Percentiles rank a stretch among this genome's conserved stretches.
These are phyloP conservation scores for Syzygium malaccense DNA, from an alignment of 441 rosid species.

Conservation along the genomic window DNA sequence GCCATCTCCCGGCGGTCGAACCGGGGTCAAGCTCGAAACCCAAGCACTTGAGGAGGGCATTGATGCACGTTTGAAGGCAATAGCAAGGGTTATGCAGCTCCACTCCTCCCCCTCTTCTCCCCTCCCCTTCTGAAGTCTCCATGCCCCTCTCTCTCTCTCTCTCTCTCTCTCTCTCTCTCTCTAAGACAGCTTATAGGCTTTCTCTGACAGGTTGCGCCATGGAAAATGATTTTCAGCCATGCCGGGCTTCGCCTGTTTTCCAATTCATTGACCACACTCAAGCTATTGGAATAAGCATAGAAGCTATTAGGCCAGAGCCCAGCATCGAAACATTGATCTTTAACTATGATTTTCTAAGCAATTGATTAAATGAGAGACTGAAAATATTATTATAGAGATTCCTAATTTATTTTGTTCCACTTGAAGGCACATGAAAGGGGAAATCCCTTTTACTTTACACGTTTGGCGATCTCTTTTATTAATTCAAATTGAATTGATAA, in stretches of 20 bases:
- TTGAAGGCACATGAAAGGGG: neutral
- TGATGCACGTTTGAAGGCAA: neutral
- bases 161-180: neutral
- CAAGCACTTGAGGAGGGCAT: neutral
- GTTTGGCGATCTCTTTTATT: neutral
- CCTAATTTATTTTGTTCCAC: neutral
- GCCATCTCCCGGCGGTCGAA: neutral
- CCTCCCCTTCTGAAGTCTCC: neutral
- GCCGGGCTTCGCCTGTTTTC: neutral
- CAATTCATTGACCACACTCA: neutral
- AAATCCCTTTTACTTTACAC: neutral
- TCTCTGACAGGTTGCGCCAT: neutral
- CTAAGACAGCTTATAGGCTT: neutral
- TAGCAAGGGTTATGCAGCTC: neutral
- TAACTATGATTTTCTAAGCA: neutral
- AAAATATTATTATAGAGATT: neutral
- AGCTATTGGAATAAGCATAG: too few relatives aligned
- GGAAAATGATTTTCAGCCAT: neutral
- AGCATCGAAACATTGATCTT: neutral
- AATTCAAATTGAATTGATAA: neutral
- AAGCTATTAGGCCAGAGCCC: neutral
- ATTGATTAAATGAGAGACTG: neutral
- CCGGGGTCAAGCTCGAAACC: neutral
- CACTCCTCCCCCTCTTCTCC: neutral
- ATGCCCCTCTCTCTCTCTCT: neutral